Percentiles rank a stretch among this genome's conserved stretches.
Conservation (phyloP, 1,284 basidiomycete species). For the Peniophora sp. region DNA sequence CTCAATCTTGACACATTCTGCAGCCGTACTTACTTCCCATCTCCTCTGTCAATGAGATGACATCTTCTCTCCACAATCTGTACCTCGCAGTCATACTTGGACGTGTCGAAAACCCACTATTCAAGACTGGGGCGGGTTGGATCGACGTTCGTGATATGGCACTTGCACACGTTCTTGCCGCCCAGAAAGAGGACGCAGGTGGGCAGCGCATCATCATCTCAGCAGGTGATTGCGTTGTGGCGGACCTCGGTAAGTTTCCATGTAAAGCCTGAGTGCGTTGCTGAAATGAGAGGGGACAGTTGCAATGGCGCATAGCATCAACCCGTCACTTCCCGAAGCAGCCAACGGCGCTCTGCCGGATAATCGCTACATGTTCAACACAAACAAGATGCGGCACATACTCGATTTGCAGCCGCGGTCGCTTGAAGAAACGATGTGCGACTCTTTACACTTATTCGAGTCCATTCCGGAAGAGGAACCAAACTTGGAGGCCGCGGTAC, state of each 20-base stretch:
- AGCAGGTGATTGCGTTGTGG: conserved; percentile 20
- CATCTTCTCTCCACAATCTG: conserved; percentile 36
- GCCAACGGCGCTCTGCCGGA: too few species aligned
- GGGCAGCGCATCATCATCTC: conserved; percentile 51
- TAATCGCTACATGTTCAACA: conserved; percentile 15
- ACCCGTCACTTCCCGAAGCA: too few species aligned
- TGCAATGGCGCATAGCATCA: too few species aligned
- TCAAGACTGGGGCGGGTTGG: conserved; percentile 22
- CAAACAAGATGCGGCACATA: conserved; percentile 30
- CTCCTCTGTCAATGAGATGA: conserved; percentile 37
- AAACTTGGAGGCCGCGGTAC: too few species aligned
- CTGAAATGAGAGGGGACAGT: too few species aligned
- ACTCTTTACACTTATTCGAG: conserved; percentile 32
- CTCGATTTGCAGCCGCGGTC: conserved; percentile 38
- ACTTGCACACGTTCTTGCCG: conserved; percentile 45
- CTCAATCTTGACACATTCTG: too few species aligned
- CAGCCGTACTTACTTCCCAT: conserved; percentile 26
- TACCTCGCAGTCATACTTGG: conserved; percentile 25
- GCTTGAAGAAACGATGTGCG: conserved; percentile 32
- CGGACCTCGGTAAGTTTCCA: too few species aligned
- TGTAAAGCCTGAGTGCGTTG: too few species aligned
- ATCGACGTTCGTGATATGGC: conserved; percentile 62
- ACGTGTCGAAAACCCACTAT: conserved; percentile 10
- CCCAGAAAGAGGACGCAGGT: conserved; percentile 46
- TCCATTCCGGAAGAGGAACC: too few species aligned